A percentile compares a stretch with the other conserved stretches of the same genome.
These are phyloP conservation scores for Echeveria elegans DNA, from an alignment of 164 flowering plant genomes.

Conservation along the genomic window DNA sequence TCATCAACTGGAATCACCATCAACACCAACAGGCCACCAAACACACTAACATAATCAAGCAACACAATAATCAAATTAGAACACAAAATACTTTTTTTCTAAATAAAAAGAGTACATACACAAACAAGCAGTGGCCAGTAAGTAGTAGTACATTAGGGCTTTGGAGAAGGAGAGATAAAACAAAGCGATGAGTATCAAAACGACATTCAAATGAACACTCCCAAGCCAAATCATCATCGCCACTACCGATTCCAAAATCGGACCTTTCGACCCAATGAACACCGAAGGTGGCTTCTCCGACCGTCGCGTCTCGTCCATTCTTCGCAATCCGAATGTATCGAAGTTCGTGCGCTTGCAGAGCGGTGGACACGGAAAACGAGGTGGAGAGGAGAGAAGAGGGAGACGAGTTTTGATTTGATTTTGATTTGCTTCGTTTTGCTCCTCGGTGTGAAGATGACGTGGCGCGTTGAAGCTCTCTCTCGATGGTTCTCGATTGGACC, in stretches of 20 bases:
- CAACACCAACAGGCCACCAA: neutral
- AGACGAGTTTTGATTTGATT: too few relatives aligned
- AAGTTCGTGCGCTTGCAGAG: too few relatives aligned
- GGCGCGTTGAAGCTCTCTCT: too few relatives aligned
- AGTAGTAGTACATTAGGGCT: slow-evolving; percentile 31
- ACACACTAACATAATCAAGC: neutral
- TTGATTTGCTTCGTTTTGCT: too few relatives aligned
- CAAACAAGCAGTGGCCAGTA: too few relatives aligned
- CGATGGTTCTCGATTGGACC: too few relatives aligned
- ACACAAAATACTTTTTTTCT: neutral
- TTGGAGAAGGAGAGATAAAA: slow-evolving; percentile 24
- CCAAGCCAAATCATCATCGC: slow-evolving; percentile 1
- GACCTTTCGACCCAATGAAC: neutral
- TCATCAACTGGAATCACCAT: slow-evolving; percentile 8
- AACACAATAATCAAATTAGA: neutral
- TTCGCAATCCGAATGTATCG: too few relatives aligned
- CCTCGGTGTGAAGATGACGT: too few relatives aligned
- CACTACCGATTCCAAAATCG: neutral
- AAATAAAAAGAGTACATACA: neutral
- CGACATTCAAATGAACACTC: neutral
- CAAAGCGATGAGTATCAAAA: neutral
- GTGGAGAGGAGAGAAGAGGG: too few relatives aligned
- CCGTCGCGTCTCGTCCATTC: neutral
- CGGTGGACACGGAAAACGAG: too few relatives aligned
- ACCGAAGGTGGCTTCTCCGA: neutral